Base-by-base conservation (phyloP, 2,329 filamentous ascomycete species). In the Pyrenochaeta sp. region DNA sequence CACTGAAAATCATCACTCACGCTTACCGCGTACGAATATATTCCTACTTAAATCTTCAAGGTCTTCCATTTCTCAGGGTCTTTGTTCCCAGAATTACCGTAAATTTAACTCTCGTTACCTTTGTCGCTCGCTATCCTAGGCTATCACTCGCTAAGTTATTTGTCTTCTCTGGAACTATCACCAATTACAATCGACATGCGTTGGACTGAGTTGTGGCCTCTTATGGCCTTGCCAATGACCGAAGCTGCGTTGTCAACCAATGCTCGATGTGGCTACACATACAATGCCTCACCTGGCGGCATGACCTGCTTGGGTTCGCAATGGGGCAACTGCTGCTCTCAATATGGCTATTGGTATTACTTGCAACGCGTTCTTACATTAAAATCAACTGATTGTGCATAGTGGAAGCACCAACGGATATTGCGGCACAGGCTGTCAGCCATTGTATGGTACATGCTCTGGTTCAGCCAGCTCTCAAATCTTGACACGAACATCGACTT, bases 241-340 rank as follows among this genome's bases (percentile, higher is more conserved):
- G 39, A 42, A 42, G 39, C 39, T 3, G 39, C 39, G 5, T n/a
- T 42, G 7, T 42, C 39, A n/a, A 42, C 39, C n/a, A 52, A 56
- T 5, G 48, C 54, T 7, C 54, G 54, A 15, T 56, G 54, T 34
- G 49, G 48, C 32, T 15, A 51, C 5, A 49, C 48, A 1, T 39
- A 56, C 34, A 47, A 52, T 9, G 54, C 54, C 10, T 42, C 27
- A 8, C 54, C 48, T 0, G 5, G 22, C 1, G 54, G 43, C 3
- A 47, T 48, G 49, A 56, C 15, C n/a, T 56, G 54, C 12, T 30
- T 9, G 19, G 49, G 49, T 5, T 56, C 49, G 1, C 28, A 48
- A 15, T 52, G 42, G 42, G 54, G 54, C 10, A 32, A 56, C 24
- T 56, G 54, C 27, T 56, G 49, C 36, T 42, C 34, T 12, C 42